Base-by-base conservation (phyloP, 2,329 filamentous ascomycete species). In the Didymellaceae sp. region DNA sequence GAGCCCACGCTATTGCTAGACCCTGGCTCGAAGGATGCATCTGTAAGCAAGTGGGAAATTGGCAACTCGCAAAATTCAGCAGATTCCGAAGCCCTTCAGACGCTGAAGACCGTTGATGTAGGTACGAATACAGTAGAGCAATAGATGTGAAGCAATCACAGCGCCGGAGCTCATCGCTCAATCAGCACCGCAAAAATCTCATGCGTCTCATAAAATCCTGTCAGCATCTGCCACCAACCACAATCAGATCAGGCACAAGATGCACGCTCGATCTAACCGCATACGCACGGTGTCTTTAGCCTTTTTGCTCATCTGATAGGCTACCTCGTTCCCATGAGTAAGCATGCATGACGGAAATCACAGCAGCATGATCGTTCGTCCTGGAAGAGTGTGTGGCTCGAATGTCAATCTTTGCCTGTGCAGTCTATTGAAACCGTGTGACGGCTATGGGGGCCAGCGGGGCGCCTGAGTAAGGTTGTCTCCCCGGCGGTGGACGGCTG, bases 41-140 rank as follows among this genome's bases (percentile, higher is more conserved):
- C 31, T 45, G 31, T 22, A 28, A 25, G 41, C 22, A 45, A 7
- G 5, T 35, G 14, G 35, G 37, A 52, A 25, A 52, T 52, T 52
- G 10, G n/a, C 48, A 52, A 31, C n/a, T 20, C 38, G 42, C 37
- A 45, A 21, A 25, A 16, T 14, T 13, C 28, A 30, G 10, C 30
- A n/a, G 6, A 8, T 6, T 14, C 6, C 10, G 6, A 11, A 28
- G 28, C n/a, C 34, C 21, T 6, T 11, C 10, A 21, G 21, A 28
- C 9, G 8, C 28, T 2, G 28, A 33, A 6, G 20, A 26, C 5
- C 16, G 9, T 10, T 10, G 6, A 1, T n/a, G n/a, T n/a, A n/a
- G n/a, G n/a, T n/a, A n/a, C n/a, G n/a, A n/a, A n/a, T n/a, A n/a
- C n/a, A n/a, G n/a, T n/a, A n/a, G n/a, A n/a, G n/a, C n/a, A n/a